Evolutionary conservation across 1,284 basidiomycete species (phyloP).

Genomic region (Ceratobasidium sp.): DNA sequence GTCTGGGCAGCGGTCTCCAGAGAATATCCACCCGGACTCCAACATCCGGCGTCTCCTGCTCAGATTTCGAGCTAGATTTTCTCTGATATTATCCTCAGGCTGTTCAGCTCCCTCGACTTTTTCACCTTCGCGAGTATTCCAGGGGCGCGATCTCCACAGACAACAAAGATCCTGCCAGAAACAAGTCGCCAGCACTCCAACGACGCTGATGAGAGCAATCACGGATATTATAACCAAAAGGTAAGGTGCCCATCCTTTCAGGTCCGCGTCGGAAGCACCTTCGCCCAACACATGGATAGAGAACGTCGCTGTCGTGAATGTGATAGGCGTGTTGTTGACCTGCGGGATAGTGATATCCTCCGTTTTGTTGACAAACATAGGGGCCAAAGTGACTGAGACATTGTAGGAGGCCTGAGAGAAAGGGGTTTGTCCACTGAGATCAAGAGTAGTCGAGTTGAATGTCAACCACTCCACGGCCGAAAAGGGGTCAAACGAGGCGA

Average conservation of each 20-base stretch:
- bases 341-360: conserved; percentile 15
- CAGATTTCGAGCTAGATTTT: neutral
- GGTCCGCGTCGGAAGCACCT: neutral
- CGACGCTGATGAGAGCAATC: conserved; percentile 14
- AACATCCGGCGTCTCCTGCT: neutral
- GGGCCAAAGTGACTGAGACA: conserved; percentile 29
- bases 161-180: conserved; percentile 31
- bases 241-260: conserved; percentile 38
- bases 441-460: conserved; percentile 18
- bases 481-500: conserved; percentile 26
- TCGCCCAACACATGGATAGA: conserved; percentile 11
- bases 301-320: conserved; percentile 24
- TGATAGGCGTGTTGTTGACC: conserved; percentile 21
- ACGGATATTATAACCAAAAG: conserved; percentile 3
- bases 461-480: conserved; percentile 24
- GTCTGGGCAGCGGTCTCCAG: neutral
- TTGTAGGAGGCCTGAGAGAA: conserved; percentile 21
- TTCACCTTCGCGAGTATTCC: neutral
- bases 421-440: conserved; percentile 15
- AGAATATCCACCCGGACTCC: neutral
- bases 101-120: neutral
- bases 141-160: neutral
- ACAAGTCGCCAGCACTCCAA: conserved; percentile 17
- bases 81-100: neutral
- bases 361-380: conserved; percentile 19